Base-by-base conservation (phyloP, 768 basidiomycete genomes). In the Phaffia australis region DNA sequence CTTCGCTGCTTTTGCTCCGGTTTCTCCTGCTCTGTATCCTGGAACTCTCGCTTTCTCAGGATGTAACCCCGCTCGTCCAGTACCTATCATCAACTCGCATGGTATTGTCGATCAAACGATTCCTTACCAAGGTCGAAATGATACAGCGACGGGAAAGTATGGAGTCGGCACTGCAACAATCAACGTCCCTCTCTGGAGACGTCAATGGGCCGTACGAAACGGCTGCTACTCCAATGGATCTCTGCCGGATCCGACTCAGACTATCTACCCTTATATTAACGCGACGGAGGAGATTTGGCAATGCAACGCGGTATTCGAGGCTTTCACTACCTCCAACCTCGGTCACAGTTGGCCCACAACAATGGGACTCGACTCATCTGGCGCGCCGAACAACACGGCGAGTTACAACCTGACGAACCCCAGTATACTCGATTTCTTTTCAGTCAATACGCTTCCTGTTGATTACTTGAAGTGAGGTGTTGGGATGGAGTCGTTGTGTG, bases 281-380 rank as follows among this genome's bases (percentile, higher is more conserved):
- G 63, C 66, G 21, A 71, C 69, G 19, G 69, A 67, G 56, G 56
- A 58, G 30, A 25, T 61, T 47, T 70, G 72, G 69, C 51, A 63
- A 6, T 66, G 60, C 48, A 30, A 65, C 55, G 70, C 68, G 6
- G 68, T 69, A 29, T 46, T 74, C 46, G 57, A 65, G 52, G 70
- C 71, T 3, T 52, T 71, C 35, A 70, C 65, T 18, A 64, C 73
- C 2, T 50, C 59, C 14, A 68, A 69, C 21, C 69, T 73, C 14
- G 73, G 72, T 2, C 73, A 74, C 65, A 60, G 70, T 16, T 74
- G 73, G 73, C 73, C 73, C 4, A 70, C 72, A 0, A 73, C 71
- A 21, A 48, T 29, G 29, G 73, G 71, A 5, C 57, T 74, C 52
- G 73, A 74, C 56, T 21, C 60, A 16, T 51, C 50, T 51, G 50